Conservation (phyloP, 306 rosid species). For the Vicia sativa region DNA sequence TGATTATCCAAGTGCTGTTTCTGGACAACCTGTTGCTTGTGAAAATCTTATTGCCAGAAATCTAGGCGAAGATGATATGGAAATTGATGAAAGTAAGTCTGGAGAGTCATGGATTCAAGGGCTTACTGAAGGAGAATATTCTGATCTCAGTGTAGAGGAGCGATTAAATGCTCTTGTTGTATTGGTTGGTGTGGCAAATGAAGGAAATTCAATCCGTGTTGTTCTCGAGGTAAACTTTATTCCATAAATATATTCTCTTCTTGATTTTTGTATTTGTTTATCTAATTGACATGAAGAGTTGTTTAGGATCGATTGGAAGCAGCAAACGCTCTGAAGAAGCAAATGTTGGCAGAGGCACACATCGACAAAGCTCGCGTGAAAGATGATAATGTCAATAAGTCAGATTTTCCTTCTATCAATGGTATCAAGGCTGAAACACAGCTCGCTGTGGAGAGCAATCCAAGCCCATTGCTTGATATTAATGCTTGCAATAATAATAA, state of each 20-base stretch:
- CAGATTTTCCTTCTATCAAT: slow-evolving; percentile 59
- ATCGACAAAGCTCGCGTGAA: slow-evolving; percentile 77
- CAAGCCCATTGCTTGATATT: slow-evolving; percentile 72
- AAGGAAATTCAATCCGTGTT: slow-evolving; percentile 88
- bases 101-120: slow-evolving; percentile 99
- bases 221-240: slow-evolving; percentile 78
- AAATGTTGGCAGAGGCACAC: slow-evolving; percentile 98
- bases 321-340: slow-evolving; percentile 97
- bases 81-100: slow-evolving; percentile 93
- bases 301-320: slow-evolving; percentile 96
- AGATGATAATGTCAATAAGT: slow-evolving; percentile 66
- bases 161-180: slow-evolving; percentile 87
- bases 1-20: slow-evolving; percentile 44
- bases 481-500: slow-evolving; percentile 40
- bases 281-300: slow-evolving; percentile 44
- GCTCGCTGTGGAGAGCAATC: slow-evolving; percentile 57
- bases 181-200: slow-evolving; percentile 88
- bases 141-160: slow-evolving; percentile 96
- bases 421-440: slow-evolving; percentile 71
- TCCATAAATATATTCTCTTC: background rate
- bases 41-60: slow-evolving; percentile 47
- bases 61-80: slow-evolving; percentile 77
- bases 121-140: slow-evolving; percentile 92
- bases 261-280: slow-evolving; percentile 19
- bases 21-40: slow-evolving; percentile 49